phyloP scores from a whole-genome alignment of 129 eudicot genomes.

The Solidago caesia region DNA sequence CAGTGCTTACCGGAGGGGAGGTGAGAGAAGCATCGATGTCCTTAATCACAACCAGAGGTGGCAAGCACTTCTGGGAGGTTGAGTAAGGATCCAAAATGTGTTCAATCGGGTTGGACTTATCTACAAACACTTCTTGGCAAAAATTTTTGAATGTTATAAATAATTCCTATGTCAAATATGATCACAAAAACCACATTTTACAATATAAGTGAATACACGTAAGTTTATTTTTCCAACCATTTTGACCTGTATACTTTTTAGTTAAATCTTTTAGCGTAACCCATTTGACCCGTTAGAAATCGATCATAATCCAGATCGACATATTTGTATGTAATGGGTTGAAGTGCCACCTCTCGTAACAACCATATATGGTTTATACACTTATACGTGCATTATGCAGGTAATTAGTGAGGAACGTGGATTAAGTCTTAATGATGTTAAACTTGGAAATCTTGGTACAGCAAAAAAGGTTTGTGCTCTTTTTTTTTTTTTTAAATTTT shows the following conservation, averaged over 20 bases:
- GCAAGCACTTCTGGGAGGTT: not conserved
- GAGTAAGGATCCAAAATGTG: not conserved
- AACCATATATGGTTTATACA: conserved; percentile 6
- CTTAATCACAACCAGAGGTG: not conserved
- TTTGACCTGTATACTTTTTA: not conserved
- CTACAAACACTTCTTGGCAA: not conserved
- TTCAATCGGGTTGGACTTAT: not conserved
- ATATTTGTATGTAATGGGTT: not conserved
- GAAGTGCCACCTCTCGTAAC: not conserved
- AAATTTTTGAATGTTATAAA: not conserved
- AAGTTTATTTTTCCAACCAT: not conserved
- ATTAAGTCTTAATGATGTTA: conserved; percentile 59
- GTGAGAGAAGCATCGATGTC: conserved; percentile 40
- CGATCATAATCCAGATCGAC: no score
- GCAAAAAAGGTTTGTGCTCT: conserved; percentile 71
- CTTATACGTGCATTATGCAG: conserved; percentile 37
- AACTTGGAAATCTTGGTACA: conserved; percentile 71
- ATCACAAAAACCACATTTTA: no score
- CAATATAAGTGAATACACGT: not conserved
- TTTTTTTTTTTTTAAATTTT: not conserved
- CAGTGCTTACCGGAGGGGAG: conserved; percentile 97
- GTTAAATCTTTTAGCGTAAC: not conserved
- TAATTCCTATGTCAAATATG: not conserved
- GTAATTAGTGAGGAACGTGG: conserved; percentile 87
- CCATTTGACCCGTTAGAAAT: not conserved